Conservation (phyloP, 345 rosid species). For the Populus euphratica region DNA sequence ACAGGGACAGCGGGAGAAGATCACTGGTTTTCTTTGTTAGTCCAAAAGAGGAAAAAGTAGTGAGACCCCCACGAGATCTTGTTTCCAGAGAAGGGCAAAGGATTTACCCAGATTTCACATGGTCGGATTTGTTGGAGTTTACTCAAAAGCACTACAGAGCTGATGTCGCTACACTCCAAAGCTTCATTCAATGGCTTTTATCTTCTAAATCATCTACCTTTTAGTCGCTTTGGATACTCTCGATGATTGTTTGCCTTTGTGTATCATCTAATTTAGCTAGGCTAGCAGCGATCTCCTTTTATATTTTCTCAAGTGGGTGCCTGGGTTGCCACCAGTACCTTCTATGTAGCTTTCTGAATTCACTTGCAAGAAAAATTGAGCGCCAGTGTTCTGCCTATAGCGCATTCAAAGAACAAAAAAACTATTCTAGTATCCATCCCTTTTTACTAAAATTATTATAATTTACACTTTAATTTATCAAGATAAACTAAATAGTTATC, state of each 20-base stretch:
- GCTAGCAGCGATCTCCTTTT: background rate
- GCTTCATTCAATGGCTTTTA: conserved; percentile 39
- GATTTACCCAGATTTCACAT: conserved; percentile 71
- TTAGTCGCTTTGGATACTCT: background rate
- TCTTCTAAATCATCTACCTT: conserved; percentile 16
- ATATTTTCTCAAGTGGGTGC: background rate
- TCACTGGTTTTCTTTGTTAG: conserved; percentile 55
- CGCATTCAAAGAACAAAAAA: too few species aligned
- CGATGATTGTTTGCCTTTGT: background rate
- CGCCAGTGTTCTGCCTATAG: background rate
- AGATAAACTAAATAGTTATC: too few species aligned
- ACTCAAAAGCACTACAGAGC: conserved; percentile 50
- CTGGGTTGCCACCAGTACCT: background rate
- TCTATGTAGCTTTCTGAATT: background rate
- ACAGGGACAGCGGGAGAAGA: conserved; percentile 46
- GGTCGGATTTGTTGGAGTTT: conserved; percentile 64
- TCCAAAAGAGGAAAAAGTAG: conserved; percentile 57
- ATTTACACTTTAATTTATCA: too few species aligned
- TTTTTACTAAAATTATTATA: background rate
- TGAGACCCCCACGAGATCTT: conserved; percentile 66
- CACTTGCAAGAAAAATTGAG: background rate
- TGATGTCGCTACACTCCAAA: conserved; percentile 43
- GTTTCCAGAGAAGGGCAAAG: conserved; percentile 30
- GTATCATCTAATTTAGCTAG: background rate
- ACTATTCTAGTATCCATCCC: background rate